phyloP scores from a whole-genome alignment of 108 stramenopile genomes.

The Skeletonema menzelii region DNA sequence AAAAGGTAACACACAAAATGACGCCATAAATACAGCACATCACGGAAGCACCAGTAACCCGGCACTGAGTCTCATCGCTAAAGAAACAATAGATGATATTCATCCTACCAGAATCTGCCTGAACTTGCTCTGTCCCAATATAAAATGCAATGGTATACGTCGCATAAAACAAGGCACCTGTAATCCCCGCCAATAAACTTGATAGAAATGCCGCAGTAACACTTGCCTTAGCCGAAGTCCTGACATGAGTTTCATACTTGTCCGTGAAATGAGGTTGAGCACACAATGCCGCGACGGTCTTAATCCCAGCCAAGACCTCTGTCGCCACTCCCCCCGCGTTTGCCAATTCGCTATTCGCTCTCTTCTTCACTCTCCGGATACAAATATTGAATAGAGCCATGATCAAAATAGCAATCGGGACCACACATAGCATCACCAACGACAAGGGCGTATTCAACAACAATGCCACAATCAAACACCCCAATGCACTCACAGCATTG shows the following conservation, averaged over 20 bases:
- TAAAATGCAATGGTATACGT: slow-evolving; percentile 45
- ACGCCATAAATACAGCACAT: slow-evolving; percentile 52
- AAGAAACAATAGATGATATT: slow-evolving; percentile 31
- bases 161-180: slow-evolving; percentile 39
- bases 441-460: slow-evolving; percentile 31
- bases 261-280: slow-evolving; percentile 45
- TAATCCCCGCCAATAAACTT: slow-evolving; percentile 36
- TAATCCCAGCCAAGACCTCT: slow-evolving; percentile 62
- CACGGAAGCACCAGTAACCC: slow-evolving; percentile 40
- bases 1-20: slow-evolving; percentile 32
- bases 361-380: slow-evolving; percentile 29
- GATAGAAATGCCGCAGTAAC: slow-evolving; percentile 30
- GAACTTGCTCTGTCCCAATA: slow-evolving; percentile 48
- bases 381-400: slow-evolving; percentile 20
- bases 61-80: slow-evolving; percentile 31
- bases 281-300: slow-evolving; percentile 59
- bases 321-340: slow-evolving; percentile 52
- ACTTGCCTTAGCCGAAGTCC: slow-evolving; percentile 12
- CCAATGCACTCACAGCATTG: slow-evolving; percentile 26
- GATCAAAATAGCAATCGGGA: slow-evolving; percentile 29
- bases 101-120: slow-evolving; percentile 4
- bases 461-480: slow-evolving; percentile 35
- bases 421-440: slow-evolving; percentile 39
- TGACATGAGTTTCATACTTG: slow-evolving; percentile 33
- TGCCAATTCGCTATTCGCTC: slow-evolving; percentile 15